Evolutionary conservation across 2,329 filamentous ascomycete species (phyloP).

Genomic region (Chalaropsis ovoidea): DNA sequence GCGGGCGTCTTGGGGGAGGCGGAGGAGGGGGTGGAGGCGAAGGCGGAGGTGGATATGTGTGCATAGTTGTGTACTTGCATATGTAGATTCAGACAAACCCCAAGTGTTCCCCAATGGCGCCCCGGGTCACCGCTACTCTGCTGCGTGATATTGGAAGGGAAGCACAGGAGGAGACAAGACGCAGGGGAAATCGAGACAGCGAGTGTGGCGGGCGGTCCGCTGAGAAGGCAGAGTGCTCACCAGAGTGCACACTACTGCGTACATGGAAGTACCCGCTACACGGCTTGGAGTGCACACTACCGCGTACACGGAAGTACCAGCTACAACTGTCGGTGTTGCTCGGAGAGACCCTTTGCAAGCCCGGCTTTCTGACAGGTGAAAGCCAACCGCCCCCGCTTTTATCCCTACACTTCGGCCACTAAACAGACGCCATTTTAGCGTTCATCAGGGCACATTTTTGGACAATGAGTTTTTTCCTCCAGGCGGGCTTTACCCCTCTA

Average conservation of each 20-base stretch:
- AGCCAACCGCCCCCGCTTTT: not conserved
- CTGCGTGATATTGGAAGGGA: not conserved
- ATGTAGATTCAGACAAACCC: no score
- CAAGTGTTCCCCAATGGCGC: no score
- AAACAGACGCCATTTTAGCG: not conserved
- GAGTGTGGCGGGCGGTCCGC: not conserved
- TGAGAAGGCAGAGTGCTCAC: not conserved
- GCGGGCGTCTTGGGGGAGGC: no score
- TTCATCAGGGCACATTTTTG: not conserved
- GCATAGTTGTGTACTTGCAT: no score
- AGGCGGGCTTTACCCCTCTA: not conserved
- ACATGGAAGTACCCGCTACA: not conserved
- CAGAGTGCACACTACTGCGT: not conserved
- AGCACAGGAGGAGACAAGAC: not conserved
- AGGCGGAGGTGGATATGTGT: no score
- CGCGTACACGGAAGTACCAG: not conserved
- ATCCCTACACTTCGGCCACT: slow-evolving; percentile 1
- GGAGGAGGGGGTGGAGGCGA: no score
- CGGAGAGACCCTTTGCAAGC: not conserved
- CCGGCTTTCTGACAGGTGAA: not conserved
- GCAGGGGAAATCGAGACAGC: not conserved
- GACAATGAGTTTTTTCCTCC: not conserved
- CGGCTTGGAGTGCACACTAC: not conserved
- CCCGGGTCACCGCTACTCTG: slow-evolving; percentile 13
- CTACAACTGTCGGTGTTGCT: not conserved